Percentiles rank a stretch among this genome's conserved stretches.
These are phyloP conservation scores for Colletotrichum paranaense DNA, from an alignment of 2,329 filamentous ascomycete species.

Conservation along the genomic window DNA sequence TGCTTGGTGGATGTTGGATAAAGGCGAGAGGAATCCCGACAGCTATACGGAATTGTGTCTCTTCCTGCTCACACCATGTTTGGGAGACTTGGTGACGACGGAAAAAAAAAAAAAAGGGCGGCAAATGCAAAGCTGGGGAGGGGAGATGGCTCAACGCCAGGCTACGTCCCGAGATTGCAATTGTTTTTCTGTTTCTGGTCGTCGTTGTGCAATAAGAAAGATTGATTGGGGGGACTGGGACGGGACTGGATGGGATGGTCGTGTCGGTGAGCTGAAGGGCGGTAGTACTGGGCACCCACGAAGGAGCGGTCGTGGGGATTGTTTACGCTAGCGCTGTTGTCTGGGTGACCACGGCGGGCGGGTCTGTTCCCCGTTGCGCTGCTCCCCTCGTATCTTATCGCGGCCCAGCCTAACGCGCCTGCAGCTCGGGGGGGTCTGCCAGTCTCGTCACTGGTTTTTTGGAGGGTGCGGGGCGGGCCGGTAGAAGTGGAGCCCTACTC, in stretches of 20 bases:
- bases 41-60: constrained; percentile 7
- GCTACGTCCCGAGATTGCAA: constrained; percentile 17
- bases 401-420: constrained; percentile 11
- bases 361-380: constrained; percentile 12
- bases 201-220: constrained; percentile 6
- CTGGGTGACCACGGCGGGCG: constrained; percentile 19
- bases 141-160: constrained; percentile 27
- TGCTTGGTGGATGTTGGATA: constrained; percentile 17
- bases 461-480: constrained; percentile 28
- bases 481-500: background rate
- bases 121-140: constrained; percentile 7
- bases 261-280: constrained; percentile 29
- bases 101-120: background rate
- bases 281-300: constrained; percentile 11
- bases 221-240: background rate
- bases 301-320: constrained; percentile 25
- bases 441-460: background rate
- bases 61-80: constrained; percentile 27
- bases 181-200: constrained; percentile 11
- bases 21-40: constrained; percentile 11
- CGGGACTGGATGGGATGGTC: constrained; percentile 12
- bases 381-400: constrained; percentile 26
- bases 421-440: constrained; percentile 13
- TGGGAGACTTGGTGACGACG: background rate
- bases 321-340: constrained; percentile 32